phyloP scores from a whole-genome alignment of 768 basidiomycete genomes.

The Chalciporus sphaerocephalus region DNA sequence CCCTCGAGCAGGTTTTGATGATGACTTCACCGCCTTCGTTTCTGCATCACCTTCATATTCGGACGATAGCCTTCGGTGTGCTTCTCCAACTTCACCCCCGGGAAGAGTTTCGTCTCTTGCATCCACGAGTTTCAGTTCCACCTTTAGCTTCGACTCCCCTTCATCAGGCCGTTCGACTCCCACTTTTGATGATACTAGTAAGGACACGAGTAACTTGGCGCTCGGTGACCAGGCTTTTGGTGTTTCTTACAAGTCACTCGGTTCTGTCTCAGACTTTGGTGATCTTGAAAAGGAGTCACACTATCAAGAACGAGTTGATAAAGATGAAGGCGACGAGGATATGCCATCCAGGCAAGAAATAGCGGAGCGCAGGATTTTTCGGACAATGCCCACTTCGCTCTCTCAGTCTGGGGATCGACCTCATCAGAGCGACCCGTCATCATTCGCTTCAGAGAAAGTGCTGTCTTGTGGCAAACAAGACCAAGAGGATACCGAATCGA shows the following conservation, averaged over 20 bases:
- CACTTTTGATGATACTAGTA: constrained; percentile 14
- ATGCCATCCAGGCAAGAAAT: constrained; percentile 51
- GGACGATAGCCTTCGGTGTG: not conserved
- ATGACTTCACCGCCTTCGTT: constrained; percentile 76
- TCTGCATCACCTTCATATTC: constrained; percentile 44
- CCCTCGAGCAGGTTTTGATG: constrained; percentile 55
- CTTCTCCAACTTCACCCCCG: constrained; percentile 4
- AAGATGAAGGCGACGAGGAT: constrained; percentile 21
- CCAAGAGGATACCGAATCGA: constrained; percentile 26
- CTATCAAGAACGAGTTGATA: constrained; percentile 9
- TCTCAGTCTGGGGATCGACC: constrained; percentile 18
- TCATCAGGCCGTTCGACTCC: constrained; percentile 28
- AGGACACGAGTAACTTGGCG: constrained; percentile 17
- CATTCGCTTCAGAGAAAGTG: constrained; percentile 5
- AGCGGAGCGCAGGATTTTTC: constrained; percentile 46
- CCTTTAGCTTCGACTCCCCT: constrained; percentile 24
- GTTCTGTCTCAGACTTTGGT: constrained; percentile 58
- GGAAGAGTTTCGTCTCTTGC: constrained; percentile 3
- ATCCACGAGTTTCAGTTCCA: constrained; percentile 24
- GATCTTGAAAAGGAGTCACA: constrained; percentile 35
- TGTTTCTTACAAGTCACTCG: constrained; percentile 47
- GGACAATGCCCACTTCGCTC: constrained; percentile 18
- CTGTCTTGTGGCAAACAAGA: constrained; percentile 26
- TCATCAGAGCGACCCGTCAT: not conserved
- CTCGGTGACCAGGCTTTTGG: constrained; percentile 12